Evolutionary conservation across 1,284 basidiomycete genomes (phyloP), one percentile per base, ranked within the genome.

Genomic region (Vanrija pseudolonga): DNA sequence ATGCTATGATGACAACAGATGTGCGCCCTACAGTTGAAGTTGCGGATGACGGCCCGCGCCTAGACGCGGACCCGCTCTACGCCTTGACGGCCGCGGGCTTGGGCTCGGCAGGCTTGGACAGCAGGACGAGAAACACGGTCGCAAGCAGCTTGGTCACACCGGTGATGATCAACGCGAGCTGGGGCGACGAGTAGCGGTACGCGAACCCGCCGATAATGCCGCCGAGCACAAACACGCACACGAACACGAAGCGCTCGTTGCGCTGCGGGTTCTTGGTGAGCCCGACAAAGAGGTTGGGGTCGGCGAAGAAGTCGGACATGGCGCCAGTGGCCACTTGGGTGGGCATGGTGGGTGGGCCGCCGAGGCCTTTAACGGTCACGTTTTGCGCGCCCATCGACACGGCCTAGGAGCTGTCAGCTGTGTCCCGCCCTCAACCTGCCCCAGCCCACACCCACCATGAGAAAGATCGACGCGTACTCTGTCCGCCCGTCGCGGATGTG

Each of bases 321-420:
- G 47, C 53, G 22, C 53, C 53, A 0, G 53, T 55, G n/a, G 53
- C 53, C 14, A 55, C 53, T 17, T 48, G 46, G 7, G 53, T 55
- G 6, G 47, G 46, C 18, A 55, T 55, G 15, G 46, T 55, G 8
- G 47, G 47, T 9, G 53, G 41, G 23, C 24, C 23, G 15, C 47
- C 47, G 39, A 55, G 17, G 7, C 46, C 53, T 36, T 55, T 55
- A 18, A 55, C 53, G 4, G 41, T 45, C 8, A 55, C 53, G 24
- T 48, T 49, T 23, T 55, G 53, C 15, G 32, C 26, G 11, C 53
- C 53, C 53, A 55, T 55, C 6, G 46, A 49, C n/a, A 50, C 19
- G 6, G 47, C 39, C 50, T 52, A 28, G 20, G 36, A 4, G 24
- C 14, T 6, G 14, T 19, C 18, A 1, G 40, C 18, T 18, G 40